Conservation (phyloP, 352 stramenopile genomes). For the Globisporangium uncinulatum region DNA sequence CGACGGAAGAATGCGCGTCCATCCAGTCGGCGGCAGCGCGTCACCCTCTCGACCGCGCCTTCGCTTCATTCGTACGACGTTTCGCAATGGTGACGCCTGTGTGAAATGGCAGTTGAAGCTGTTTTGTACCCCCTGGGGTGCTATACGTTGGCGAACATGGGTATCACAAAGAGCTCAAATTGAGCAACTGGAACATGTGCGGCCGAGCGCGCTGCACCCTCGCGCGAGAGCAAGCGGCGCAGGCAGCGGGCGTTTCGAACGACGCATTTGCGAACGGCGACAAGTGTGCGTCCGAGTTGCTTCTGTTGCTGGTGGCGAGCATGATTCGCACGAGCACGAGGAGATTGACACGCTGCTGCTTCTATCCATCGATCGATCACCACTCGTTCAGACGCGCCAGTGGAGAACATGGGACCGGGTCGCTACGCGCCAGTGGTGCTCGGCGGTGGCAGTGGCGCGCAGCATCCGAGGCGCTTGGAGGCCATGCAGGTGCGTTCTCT, state of each 20-base stretch:
- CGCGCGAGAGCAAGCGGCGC: conserved; percentile 38
- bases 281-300: conserved; percentile 43
- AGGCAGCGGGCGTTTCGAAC: conserved; percentile 33
- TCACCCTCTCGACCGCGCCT: background rate
- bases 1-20: conserved; percentile 25
- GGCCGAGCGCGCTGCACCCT: conserved; percentile 62
- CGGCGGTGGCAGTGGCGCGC: background rate
- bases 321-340: background rate
- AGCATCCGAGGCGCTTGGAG: conserved; percentile 27
- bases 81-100: background rate
- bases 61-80: background rate
- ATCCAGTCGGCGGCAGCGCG: conserved; percentile 11
- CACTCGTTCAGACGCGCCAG: conserved; percentile 40
- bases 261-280: conserved; percentile 59
- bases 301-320: background rate
- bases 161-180: no score
- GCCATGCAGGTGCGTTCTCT: conserved; percentile 52
- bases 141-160: background rate
- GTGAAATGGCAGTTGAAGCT: no score
- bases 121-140: no score
- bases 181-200: conserved; percentile 39
- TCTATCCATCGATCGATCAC: no score
- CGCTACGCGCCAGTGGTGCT: conserved; percentile 50
- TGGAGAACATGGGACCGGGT: conserved; percentile 77
- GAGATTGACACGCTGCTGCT: background rate